These are phyloP conservation scores for Globisporangium yorkense DNA, from an alignment of 352 stramenopile genomes.

Conservation along the genomic window DNA sequence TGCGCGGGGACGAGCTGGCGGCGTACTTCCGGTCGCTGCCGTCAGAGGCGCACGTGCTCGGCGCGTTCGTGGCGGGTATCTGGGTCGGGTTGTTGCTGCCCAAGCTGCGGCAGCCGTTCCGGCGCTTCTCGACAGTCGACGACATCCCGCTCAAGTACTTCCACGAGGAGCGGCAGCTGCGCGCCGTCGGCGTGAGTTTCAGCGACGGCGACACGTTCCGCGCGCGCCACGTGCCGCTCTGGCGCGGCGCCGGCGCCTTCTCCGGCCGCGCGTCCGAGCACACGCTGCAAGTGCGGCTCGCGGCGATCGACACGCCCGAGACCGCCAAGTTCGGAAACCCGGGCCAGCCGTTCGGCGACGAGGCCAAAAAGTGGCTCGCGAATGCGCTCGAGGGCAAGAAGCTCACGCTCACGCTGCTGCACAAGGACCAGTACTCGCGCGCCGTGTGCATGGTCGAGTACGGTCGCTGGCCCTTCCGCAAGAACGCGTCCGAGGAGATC, in stretches of 20 bases:
- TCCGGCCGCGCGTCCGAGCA: constrained; percentile 65
- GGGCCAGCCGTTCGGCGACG: constrained; percentile 71
- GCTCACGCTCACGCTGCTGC: constrained; percentile 71
- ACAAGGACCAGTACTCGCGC: constrained; percentile 83
- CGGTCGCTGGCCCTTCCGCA: constrained; percentile 68
- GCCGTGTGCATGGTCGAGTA: constrained; percentile 83
- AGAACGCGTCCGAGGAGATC: constrained; percentile 77
- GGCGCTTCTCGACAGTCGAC: constrained; percentile 66
- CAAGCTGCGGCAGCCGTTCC: constrained; percentile 55
- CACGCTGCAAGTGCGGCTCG: constrained; percentile 81
- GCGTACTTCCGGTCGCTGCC: constrained; percentile 29
- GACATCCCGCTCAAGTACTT: constrained; percentile 75
- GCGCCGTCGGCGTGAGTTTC: constrained; percentile 43
- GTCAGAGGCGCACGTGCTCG: constrained; percentile 26
- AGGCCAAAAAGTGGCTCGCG: constrained; percentile 70
- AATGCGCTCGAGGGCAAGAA: constrained; percentile 36
- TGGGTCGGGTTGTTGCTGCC: constrained; percentile 52
- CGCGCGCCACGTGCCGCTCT: constrained; percentile 55
- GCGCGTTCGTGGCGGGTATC: constrained; percentile 51
- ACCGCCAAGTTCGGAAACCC: constrained; percentile 80
- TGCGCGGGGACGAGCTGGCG: constrained; percentile 4
- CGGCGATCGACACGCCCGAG: constrained; percentile 80
- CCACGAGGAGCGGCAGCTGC: constrained; percentile 48
- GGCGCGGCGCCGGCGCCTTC: constrained; percentile 30
- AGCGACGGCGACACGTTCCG: constrained; percentile 86